These are phyloP conservation scores for Exidia glandulosa DNA, from an alignment of 768 basidiomycete genomes.

Conservation along the genomic window DNA sequence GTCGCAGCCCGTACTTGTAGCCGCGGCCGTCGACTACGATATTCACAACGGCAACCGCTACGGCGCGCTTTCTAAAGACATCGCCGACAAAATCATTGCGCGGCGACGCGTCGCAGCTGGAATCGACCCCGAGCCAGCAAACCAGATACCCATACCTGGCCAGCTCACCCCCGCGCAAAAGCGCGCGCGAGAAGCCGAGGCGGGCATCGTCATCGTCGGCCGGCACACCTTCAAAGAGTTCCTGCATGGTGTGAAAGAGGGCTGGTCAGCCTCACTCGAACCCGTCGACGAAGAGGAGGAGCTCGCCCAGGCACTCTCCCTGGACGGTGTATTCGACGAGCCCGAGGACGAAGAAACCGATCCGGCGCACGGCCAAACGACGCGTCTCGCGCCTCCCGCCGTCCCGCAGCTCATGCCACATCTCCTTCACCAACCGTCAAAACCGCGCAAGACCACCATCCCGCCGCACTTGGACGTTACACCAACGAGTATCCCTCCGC, in stretches of 20 bases:
- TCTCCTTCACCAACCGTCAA: slow-evolving; percentile 8
- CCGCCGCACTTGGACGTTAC: slow-evolving; percentile 24
- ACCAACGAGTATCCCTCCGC: slow-evolving; percentile 49
- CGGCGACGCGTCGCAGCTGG: slow-evolving; percentile 60
- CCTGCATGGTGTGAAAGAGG: slow-evolving; percentile 72
- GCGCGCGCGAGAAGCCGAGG: slow-evolving; percentile 54
- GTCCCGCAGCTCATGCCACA: slow-evolving; percentile 13
- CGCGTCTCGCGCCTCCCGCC: slow-evolving; percentile 22
- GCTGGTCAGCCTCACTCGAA: slow-evolving; percentile 69
- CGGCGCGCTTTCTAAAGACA: slow-evolving; percentile 71
- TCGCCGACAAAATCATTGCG: slow-evolving; percentile 61
- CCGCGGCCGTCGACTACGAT: slow-evolving; percentile 89
- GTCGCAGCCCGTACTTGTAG: slow-evolving; percentile 78
- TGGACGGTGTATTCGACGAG: slow-evolving; percentile 74
- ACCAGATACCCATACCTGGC: slow-evolving; percentile 38
- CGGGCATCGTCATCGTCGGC: slow-evolving; percentile 78
- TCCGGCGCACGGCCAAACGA: slow-evolving; percentile 17
- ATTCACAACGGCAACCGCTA: slow-evolving; percentile 70
- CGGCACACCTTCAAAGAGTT: slow-evolving; percentile 92
- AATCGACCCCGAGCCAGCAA: slow-evolving; percentile 37
- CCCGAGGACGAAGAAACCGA: slow-evolving; percentile 23
- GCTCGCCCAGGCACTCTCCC: slow-evolving; percentile 53
- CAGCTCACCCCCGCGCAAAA: slow-evolving; percentile 41
- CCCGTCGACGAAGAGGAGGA: slow-evolving; percentile 60
- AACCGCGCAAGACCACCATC: slow-evolving; percentile 11